These are phyloP conservation scores for Syzygium oleosum DNA, from an alignment of 345 rosid species.

Conservation along the genomic window DNA sequence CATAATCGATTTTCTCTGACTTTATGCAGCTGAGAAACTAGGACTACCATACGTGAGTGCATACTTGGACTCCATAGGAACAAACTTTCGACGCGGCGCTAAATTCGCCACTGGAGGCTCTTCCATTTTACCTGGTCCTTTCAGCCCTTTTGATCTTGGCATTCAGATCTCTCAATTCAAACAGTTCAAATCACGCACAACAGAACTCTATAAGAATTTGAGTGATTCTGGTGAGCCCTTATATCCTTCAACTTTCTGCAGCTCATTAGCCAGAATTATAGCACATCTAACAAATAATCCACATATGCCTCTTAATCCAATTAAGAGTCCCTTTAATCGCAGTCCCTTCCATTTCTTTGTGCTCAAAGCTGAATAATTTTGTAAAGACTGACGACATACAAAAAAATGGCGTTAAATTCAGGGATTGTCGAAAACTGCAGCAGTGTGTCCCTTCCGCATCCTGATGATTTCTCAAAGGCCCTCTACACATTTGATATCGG, in stretches of 20 bases:
- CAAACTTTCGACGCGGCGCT: constrained; percentile 46
- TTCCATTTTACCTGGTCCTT: constrained; percentile 45
- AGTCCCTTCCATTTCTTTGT: neutral
- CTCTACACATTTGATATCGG: constrained; percentile 37
- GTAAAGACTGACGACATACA: neutral
- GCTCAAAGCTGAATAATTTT: neutral
- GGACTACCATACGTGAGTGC: constrained; percentile 48
- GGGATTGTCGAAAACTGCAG: neutral
- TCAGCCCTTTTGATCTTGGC: constrained; percentile 54
- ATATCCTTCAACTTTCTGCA: neutral
- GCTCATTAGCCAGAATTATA: neutral
- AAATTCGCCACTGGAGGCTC: constrained; percentile 67
- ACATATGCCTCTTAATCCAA: neutral
- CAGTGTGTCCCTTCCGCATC: neutral
- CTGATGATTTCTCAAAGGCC: neutral
- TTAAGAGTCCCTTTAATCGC: neutral
- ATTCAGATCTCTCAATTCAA: constrained; percentile 49
- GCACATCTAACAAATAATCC: neutral
- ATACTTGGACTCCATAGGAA: constrained; percentile 52
- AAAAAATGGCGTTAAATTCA: neutral
- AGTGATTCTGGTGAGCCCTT: constrained; percentile 17
- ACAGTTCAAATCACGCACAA: constrained; percentile 45
- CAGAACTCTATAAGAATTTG: constrained; percentile 26
- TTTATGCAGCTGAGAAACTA: constrained; percentile 42
- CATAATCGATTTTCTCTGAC: neutral